Base-by-base conservation (phyloP, 169 alveolate species). In the Cryptosporidium tyzzeri region DNA sequence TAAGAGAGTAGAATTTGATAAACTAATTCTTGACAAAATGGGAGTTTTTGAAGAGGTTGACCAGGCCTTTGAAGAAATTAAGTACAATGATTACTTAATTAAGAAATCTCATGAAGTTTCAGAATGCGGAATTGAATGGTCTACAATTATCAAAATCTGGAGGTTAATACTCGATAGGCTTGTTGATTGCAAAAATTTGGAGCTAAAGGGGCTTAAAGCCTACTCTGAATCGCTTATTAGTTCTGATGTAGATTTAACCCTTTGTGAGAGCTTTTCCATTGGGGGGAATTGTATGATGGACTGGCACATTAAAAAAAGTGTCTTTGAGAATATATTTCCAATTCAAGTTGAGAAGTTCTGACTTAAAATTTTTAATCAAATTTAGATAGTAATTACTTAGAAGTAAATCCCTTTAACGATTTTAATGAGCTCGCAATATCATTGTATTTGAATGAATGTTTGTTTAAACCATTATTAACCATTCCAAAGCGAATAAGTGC, bases 41-140 rank as follows among this genome's bases (percentile, higher is more conserved):
- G 86, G 86, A 23, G 70, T 73, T 58, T 53, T 39, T 73, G 70
- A 53, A 51, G 70, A 73, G 51, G 59, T 39, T 16, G 70, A 73
- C 35, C n/a, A 37, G 9, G 44, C 51, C 16, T 55, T 73, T 58
- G 39, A 73, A 1, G 58, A 59, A 16, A 29, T 44, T 2, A 53
- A 73, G 55, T 35, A 73, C 31, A 73, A 53, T 21, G 70, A 73
- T 8, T 73, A 73, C 44, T 26, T 73, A 55, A 10, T 59, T 26
- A 33, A 59, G 1, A 73, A 73, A 23, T 37, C 86, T 10, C 55
- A 73, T 41, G 71, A 73, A 48, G 33, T 73, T 18, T 55, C 41
- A 14, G 35, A 33, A 21, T 55, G 58, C 29, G 71, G 71, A 33
- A n/a, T 59, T 26, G 31, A 58, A 18, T 70, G 89, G 89, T 48